Percentiles rank a stretch among this genome's conserved stretches.
These are phyloP conservation scores for Salix arbutifolia DNA, from an alignment of 345 rosid genomes.

Conservation along the genomic window DNA sequence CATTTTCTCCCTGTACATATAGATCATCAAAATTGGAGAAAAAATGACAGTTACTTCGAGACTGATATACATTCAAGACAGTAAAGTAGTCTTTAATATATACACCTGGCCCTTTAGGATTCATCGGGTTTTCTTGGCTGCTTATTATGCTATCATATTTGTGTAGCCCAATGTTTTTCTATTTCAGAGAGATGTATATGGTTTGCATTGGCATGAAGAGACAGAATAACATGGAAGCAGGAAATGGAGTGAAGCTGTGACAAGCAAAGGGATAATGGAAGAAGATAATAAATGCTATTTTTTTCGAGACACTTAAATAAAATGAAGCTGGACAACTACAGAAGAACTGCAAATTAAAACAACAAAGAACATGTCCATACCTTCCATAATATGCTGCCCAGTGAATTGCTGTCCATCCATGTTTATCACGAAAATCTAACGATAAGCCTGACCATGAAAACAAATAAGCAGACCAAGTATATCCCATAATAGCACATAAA, in stretches of 20 bases:
- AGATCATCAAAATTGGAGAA: conserved; percentile 12
- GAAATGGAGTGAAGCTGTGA: background rate
- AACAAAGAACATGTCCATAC: conserved; percentile 27
- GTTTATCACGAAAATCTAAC: conserved; percentile 76
- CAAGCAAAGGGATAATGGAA: background rate
- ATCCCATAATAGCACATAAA: conserved; percentile 82
- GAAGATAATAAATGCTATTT: background rate
- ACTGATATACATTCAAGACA: background rate
- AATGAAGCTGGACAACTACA: background rate
- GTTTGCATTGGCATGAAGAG: background rate
- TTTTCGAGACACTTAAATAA: background rate
- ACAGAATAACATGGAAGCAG: background rate
- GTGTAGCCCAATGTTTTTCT: background rate
- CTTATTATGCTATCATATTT: background rate
- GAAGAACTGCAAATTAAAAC: background rate
- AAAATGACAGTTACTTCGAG: background rate
- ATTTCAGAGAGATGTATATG: background rate
- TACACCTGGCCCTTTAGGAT: background rate
- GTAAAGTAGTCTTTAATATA: background rate
- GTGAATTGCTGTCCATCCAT: conserved; percentile 98
- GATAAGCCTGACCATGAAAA: conserved; percentile 77
- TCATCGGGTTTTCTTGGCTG: background rate
- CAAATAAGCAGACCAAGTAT: conserved; percentile 74
- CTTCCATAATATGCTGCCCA: conserved; percentile 95
- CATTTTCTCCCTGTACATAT: conserved; percentile 75